phyloP scores from a whole-genome alignment of 495 filamentous ascomycete species.

The Parachaetomium inaequale region DNA sequence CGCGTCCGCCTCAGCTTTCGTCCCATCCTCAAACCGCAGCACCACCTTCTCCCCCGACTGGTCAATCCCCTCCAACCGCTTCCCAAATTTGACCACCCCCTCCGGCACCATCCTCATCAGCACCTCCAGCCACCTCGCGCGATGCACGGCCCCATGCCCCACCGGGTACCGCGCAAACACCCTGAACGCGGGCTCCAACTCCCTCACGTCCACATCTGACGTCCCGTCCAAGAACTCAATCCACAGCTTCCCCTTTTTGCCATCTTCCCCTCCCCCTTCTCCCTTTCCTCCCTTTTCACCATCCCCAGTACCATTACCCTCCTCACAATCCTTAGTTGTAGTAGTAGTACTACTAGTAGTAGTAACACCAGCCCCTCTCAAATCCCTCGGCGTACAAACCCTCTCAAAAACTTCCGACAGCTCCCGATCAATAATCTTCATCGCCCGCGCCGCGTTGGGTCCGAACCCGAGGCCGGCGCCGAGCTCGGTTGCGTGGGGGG shows the following conservation, averaged over 20 bases:
- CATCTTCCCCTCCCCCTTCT: conserved; percentile 5
- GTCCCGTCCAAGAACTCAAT: conserved; percentile 26
- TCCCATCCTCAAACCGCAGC: conserved; percentile 55
- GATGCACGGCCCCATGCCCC: conserved; percentile 42
- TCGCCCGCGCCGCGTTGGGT: conserved; percentile 56
- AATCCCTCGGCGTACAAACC: conserved; percentile 6
- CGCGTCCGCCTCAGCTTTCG: conserved; percentile 47
- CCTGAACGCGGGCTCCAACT: conserved; percentile 23
- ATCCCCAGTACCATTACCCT: too few species aligned
- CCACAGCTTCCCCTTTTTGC: conserved; percentile 11
- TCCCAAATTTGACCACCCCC: conserved; percentile 44
- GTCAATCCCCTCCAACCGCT: conserved; percentile 34
- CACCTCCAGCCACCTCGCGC: conserved; percentile 59
- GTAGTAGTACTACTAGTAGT: too few species aligned
- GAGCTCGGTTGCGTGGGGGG: conserved; percentile 48
- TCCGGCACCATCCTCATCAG: conserved; percentile 53
- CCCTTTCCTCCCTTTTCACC: too few species aligned
- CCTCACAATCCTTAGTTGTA: too few species aligned
- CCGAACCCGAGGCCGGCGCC: conserved; percentile 62
- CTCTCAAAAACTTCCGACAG: conserved; percentile 17
- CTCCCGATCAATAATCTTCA: conserved; percentile 36
- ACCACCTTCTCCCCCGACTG: conserved; percentile 38
- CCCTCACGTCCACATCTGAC: not conserved
- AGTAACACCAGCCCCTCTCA: not conserved
- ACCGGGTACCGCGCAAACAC: conserved; percentile 21